phyloP scores from a whole-genome alignment of 768 basidiomycete species.

The Rhizopogon sp. region DNA sequence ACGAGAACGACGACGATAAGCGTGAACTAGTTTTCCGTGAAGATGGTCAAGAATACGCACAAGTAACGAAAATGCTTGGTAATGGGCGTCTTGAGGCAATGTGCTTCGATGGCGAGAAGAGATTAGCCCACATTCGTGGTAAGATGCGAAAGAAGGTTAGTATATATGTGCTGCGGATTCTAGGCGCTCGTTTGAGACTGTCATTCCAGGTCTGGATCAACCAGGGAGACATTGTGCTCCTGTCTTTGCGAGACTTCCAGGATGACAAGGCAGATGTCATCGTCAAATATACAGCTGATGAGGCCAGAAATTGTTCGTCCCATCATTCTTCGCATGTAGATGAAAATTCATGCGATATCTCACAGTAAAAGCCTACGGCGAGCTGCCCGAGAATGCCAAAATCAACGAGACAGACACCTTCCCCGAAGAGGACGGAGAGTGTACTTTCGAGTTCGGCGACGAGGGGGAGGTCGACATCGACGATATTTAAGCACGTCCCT shows the following conservation, averaged over 20 bases:
- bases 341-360: constrained; percentile 6
- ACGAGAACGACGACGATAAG: constrained; percentile 99
- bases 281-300: constrained; percentile 97
- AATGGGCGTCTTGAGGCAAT: constrained; percentile 95
- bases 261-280: constrained; percentile 99
- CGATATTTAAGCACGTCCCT: constrained; percentile 56
- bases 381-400: constrained; percentile 93
- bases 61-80: constrained; percentile 97
- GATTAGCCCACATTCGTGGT: constrained; percentile 95
- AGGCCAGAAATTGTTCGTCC: constrained; percentile 70
- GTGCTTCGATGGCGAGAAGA: constrained; percentile 98
- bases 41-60: constrained; percentile 98
- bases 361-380: constrained; percentile 93
- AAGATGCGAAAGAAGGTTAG: constrained; percentile 99
- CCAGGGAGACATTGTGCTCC: constrained; percentile 92
- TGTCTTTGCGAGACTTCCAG: constrained; percentile 97
- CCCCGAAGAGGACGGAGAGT: constrained; percentile 87
- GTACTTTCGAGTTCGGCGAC: constrained; percentile 86
- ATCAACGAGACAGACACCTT: constrained; percentile 96
- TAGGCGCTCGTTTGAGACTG: constrained; percentile 3
- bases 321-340: background rate
- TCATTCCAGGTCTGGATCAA: constrained; percentile 91
- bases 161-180: background rate
- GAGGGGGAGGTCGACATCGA: constrained; percentile 88
- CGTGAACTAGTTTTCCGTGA: constrained; percentile 98